Percentiles rank a stretch among this genome's conserved stretches.
These are phyloP conservation scores for Botryosphaeria dothidea DNA, from an alignment of 2,329 filamentous ascomycete genomes.

Conservation along the genomic window DNA sequence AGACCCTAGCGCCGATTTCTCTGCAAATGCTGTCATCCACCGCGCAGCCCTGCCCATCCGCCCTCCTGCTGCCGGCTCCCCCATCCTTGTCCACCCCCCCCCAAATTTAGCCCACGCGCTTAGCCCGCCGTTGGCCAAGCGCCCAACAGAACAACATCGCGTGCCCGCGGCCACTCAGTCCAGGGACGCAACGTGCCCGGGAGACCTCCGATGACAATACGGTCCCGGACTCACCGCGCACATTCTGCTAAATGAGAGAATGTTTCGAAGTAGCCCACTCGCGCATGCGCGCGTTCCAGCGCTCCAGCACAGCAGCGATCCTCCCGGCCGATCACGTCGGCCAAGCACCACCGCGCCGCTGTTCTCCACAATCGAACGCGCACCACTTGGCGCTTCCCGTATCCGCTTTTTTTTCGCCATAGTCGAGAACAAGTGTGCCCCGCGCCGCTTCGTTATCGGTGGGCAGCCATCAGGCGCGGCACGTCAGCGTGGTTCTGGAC, in stretches of 20 bases:
- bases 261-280: neutral
- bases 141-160: neutral
- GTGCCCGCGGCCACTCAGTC: neutral
- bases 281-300: neutral
- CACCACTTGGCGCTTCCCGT: conserved; percentile 1
- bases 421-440: neutral
- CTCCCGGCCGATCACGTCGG: conserved; percentile 11
- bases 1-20: conserved; percentile 9
- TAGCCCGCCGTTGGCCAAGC: conserved; percentile 3
- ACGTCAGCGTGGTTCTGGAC: conserved; percentile 3
- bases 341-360: neutral
- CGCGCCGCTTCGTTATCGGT: neutral
- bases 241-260: neutral
- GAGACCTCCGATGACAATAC: too few relatives aligned
- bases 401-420: conserved; percentile 12
- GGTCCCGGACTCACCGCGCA: neutral
- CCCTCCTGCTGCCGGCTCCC: neutral
- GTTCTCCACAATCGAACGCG: conserved; percentile 9
- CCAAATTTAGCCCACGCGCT: conserved; percentile 11
- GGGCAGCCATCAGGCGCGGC: neutral
- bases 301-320: conserved; percentile 3
- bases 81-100: neutral
- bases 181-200: neutral
- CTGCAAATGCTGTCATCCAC: conserved; percentile 8
- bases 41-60: neutral